A percentile compares a stretch with the other conserved stretches of the same genome.
These are phyloP conservation scores for Allium sativum DNA, from an alignment of 106 monocot species.

Conservation along the genomic window DNA sequence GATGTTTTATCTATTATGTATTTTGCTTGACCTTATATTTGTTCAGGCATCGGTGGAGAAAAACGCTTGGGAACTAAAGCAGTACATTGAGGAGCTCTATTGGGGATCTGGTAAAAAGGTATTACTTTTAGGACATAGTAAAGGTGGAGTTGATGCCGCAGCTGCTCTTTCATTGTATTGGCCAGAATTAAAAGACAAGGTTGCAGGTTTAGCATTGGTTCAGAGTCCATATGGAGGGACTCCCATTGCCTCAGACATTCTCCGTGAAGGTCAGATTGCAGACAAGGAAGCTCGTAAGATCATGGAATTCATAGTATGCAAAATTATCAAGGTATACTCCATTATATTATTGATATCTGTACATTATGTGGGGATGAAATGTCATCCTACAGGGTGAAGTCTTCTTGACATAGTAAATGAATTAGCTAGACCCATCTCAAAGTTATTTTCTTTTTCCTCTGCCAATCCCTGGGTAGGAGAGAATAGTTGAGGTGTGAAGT, in stretches of 20 bases:
- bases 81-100: slow-evolving; percentile 58
- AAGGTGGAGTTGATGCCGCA: slow-evolving; percentile 66
- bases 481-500: too few species aligned
- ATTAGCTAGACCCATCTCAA: not conserved
- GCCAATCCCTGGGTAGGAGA: not conserved
- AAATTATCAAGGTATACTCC: slow-evolving; percentile 40
- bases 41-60: slow-evolving; percentile 57
- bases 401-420: too few species aligned
- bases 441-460: not conserved
- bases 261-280: slow-evolving; percentile 64
- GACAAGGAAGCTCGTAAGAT: slow-evolving; percentile 52
- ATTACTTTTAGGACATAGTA: slow-evolving; percentile 61
- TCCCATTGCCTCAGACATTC: slow-evolving; percentile 55
- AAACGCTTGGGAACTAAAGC: slow-evolving; percentile 62
- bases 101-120: slow-evolving; percentile 58
- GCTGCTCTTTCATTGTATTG: slow-evolving; percentile 57
- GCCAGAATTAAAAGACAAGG: slow-evolving; percentile 50
- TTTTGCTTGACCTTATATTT: not conserved
- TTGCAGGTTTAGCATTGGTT: slow-evolving; percentile 53
- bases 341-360: not conserved
- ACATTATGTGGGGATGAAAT: too few species aligned
- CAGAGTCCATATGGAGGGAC: slow-evolving; percentile 67
- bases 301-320: slow-evolving; percentile 62
- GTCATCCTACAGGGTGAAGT: too few species aligned
- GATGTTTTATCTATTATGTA: not conserved